Base-by-base conservation (phyloP, 257 asterid species). In the Apocynum venetum region DNA sequence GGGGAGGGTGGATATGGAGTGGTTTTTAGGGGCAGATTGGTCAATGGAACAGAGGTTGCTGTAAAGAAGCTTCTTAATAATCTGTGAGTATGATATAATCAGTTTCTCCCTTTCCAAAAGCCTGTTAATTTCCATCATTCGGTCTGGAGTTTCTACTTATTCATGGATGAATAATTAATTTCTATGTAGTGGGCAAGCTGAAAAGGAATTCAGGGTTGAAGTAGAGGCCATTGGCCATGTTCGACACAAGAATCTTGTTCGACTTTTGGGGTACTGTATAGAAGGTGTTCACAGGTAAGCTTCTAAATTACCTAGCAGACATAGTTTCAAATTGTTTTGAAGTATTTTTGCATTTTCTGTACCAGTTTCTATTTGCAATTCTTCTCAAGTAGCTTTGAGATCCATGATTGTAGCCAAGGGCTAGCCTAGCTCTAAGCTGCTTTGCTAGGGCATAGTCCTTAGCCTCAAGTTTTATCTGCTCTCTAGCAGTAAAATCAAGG, bases 1-100 rank as follows among this genome's bases (percentile, higher is more conserved):
- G 99, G 99, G 57, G 98, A 95, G 86, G 98, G 99, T 77, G 99
- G 99, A 46, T 95, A 95, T 85, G 98, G 98, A 49, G 91, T 95
- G 68, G 98, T 95, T 75, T 95, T 90, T 71, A 77, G 69, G 81
- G 98, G 98, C 4, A 89, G 76, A 77, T 84, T 95, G 88, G 87
- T 92, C 60, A 95, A 95, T 85, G 98, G 98, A 75, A 74, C 96
- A 0, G 96, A 93, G 71, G 97, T 95, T 17, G 98, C 98, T 2
- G 98, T 95, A 68, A 95, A 95, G 89, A 95, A 90, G 73, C 98
- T 95, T 81, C 92, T 93, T 73, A 95, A 95, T 84, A 92, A 95
- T 80, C 91, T 91, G 98, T 94, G 89, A 89, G 97, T 89, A 48
- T 79, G 56, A 71, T 49, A 57, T 79, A 74, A 41, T 15, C 65